Conservation (phyloP, 345 rosid species). For the Laguncularia racemosa region DNA sequence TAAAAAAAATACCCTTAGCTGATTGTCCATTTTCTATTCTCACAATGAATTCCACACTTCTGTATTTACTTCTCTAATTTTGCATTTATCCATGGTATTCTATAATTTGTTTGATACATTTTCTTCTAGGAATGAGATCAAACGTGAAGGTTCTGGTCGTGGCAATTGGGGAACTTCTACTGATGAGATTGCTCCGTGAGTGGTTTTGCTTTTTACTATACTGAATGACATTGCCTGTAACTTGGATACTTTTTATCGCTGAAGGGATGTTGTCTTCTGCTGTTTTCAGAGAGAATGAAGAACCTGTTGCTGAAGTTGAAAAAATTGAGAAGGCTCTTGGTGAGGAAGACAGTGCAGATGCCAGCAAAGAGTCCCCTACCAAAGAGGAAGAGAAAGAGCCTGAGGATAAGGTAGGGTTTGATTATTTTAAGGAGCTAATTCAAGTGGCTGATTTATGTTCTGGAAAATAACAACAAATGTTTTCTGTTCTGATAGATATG, state of each 20-base stretch:
- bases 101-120: not conserved
- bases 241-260: not conserved
- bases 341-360: slow-evolving; percentile 58
- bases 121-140: slow-evolving; percentile 53
- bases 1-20: not conserved
- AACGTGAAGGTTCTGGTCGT: slow-evolving; percentile 88
- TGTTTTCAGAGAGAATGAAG: slow-evolving; percentile 58
- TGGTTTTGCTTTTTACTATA: not conserved
- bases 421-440: no score
- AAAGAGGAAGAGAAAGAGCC: slow-evolving; percentile 71
- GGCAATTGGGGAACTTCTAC: slow-evolving; percentile 91
- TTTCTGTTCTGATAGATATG: no score
- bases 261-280: slow-evolving; percentile 2
- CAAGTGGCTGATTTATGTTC: no score
- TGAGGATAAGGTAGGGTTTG: slow-evolving; percentile 55
- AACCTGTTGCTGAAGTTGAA: slow-evolving; percentile 39
- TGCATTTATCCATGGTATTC: not conserved
- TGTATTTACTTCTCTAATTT: not conserved
- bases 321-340: slow-evolving; percentile 59
- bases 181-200: slow-evolving; percentile 77
- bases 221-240: not conserved
- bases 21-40: not conserved
- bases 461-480: no score
- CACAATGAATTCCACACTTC: not conserved
- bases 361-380: slow-evolving; percentile 52